Base-by-base conservation (phyloP, 768 basidiomycete genomes). In the Pholiota molesta region DNA sequence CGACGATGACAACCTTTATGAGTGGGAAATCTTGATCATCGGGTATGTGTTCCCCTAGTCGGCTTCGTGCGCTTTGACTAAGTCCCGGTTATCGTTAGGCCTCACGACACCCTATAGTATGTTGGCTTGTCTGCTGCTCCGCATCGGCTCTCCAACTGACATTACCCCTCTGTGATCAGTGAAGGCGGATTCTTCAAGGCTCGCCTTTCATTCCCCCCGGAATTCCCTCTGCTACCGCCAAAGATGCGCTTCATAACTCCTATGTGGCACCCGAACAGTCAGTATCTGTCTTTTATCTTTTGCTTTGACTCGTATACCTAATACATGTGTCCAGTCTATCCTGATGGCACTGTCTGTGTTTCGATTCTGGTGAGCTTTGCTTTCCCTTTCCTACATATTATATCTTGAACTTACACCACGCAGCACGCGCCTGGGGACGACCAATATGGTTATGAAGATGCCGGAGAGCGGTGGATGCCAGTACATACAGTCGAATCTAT, bases 241-340 rank as follows among this genome's bases (percentile, higher is more conserved):
- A 96, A 94, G 86, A 93, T 99, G 93, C 88, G 86, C 21, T 99
- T 99, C 71, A 85, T 92, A 67, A 98, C 97, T 1, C 90, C 89
- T 37, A 92, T 99, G 86, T 94, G 96, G 88, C 97, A 99, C 77
- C 97, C 97, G 1, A 99, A 98, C 74, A 96, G 97, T 96, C 59
- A 68, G 90, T 78, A 52, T 19, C 53, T 26, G n/a, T 78, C 49
- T 19, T 55, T 55, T 26, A 16, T 17, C 44, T 45, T 17, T 19
- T 55, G 37, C 37, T 33, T 23, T 52, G 40, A 17, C 52, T 55
- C 47, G 29, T 44, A 40, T 57, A 33, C 61, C 23, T 63, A 47
- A 64, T 65, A 26, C 51, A n/a, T 35, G 29, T 62, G 26, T 37
- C 3, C 69, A 98, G 97, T 99, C 74, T 99, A 99, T 73, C 73